A percentile compares a stretch with the other conserved stretches of the same genome.
phyloP scores from a whole-genome alignment of 495 filamentous ascomycete genomes.

The Podospora bellae-mahoneyi region DNA sequence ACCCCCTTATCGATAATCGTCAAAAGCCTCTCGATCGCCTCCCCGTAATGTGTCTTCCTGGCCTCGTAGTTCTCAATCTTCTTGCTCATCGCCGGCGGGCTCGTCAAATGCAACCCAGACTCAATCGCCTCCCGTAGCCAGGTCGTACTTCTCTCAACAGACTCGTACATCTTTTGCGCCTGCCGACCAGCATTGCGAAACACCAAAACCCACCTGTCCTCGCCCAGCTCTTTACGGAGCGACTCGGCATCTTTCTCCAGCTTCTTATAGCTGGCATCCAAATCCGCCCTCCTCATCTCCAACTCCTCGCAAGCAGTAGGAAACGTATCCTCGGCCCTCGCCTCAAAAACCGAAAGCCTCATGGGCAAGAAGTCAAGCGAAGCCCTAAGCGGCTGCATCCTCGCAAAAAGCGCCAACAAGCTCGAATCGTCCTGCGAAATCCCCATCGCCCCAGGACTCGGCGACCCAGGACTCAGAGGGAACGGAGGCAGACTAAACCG shows the following conservation, averaged over 20 bases:
- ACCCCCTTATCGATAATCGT: slow-evolving; percentile 90
- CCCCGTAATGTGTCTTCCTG: slow-evolving; percentile 91
- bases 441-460: slow-evolving; percentile 51
- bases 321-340: slow-evolving; percentile 69
- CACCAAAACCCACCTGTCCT: slow-evolving; percentile 92
- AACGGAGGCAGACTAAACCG: slow-evolving; percentile 65
- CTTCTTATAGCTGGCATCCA: slow-evolving; percentile 77
- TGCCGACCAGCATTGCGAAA: slow-evolving; percentile 92
- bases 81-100: slow-evolving; percentile 62
- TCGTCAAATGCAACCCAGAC: slow-evolving; percentile 64
- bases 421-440: slow-evolving; percentile 75
- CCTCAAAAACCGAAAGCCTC: slow-evolving; percentile 80
- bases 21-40: slow-evolving; percentile 87
- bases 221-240: slow-evolving; percentile 80
- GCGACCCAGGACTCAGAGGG: slow-evolving; percentile 54
- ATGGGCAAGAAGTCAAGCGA: slow-evolving; percentile 97
- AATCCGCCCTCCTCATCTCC: slow-evolving; percentile 59
- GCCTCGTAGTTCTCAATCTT: slow-evolving; percentile 91
- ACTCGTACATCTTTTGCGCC: slow-evolving; percentile 91
- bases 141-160: slow-evolving; percentile 75
- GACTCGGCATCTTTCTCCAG: slow-evolving; percentile 85
- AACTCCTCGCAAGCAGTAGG: slow-evolving; percentile 89
- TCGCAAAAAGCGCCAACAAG: slow-evolving; percentile 81
- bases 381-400: slow-evolving; percentile 90
- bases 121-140: slow-evolving; percentile 83